Percentiles rank a stretch among this genome's conserved stretches.
These are phyloP conservation scores for Candida germanica DNA, from an alignment of 805 yeast species.

Conservation along the genomic window DNA sequence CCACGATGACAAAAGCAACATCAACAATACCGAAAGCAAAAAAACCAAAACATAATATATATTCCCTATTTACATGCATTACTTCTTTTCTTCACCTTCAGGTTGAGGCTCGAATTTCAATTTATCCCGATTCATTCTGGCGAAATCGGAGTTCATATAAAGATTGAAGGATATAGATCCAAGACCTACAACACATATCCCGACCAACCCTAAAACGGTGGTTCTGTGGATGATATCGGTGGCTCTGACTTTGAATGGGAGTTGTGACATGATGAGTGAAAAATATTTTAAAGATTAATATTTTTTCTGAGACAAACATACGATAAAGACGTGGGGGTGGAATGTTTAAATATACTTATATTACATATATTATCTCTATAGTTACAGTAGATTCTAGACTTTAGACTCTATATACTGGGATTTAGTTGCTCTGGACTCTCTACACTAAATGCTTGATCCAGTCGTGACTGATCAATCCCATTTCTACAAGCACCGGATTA, in stretches of 20 bases:
- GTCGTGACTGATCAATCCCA: slow-evolving; percentile 28
- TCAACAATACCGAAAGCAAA: neutral
- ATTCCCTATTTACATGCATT: neutral
- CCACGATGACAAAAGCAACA: too few species aligned
- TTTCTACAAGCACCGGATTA: slow-evolving; percentile 39
- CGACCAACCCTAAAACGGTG: slow-evolving; percentile 39
- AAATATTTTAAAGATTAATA: too few species aligned
- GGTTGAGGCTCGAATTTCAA: slow-evolving; percentile 27
- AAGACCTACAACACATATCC: slow-evolving; percentile 39
- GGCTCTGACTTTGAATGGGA: slow-evolving; percentile 42
- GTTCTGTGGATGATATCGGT: slow-evolving; percentile 44
- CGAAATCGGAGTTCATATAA: slow-evolving; percentile 43
- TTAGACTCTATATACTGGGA: neutral
- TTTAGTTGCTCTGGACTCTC: neutral
- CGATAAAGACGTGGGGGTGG: too few species aligned
- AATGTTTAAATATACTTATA: too few species aligned
- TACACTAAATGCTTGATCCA: slow-evolving; percentile 40
- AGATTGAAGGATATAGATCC: slow-evolving; percentile 40
- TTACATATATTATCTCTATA: too few species aligned
- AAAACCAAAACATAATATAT: slow-evolving; percentile 3
- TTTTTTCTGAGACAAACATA: too few species aligned
- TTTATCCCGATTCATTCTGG: slow-evolving; percentile 39
- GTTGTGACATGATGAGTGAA: slow-evolving; percentile 17
- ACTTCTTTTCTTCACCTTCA: slow-evolving; percentile 4
- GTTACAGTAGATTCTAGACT: too few species aligned